phyloP scores from a whole-genome alignment of 2,329 filamentous ascomycete genomes.

The Teratosphaeria viscida region DNA sequence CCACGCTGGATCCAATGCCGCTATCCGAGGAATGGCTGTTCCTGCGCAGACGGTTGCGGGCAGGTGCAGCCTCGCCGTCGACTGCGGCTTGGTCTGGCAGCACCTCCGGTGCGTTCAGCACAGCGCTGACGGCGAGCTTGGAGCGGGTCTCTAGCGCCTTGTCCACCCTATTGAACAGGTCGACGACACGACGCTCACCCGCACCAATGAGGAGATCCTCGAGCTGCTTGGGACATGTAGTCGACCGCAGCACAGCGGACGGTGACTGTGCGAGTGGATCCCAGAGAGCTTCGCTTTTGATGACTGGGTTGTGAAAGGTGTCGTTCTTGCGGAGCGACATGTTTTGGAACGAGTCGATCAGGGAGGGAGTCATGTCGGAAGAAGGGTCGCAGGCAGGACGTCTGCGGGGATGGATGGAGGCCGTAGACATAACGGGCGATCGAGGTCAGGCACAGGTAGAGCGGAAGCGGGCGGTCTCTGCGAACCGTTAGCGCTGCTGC shows the following conservation, averaged over 20 bases:
- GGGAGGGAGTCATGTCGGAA: slow-evolving; percentile 27
- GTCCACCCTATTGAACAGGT: slow-evolving; percentile 36
- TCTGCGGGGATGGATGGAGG: slow-evolving; percentile 35
- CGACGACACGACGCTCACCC: slow-evolving; percentile 34
- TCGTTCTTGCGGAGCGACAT: slow-evolving; percentile 39
- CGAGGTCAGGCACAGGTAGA: background rate
- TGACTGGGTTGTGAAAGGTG: slow-evolving; percentile 38
- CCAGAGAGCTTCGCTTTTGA: slow-evolving; percentile 28
- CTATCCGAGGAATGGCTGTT: slow-evolving; percentile 74
- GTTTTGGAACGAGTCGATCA: slow-evolving; percentile 27
- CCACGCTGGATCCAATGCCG: slow-evolving; percentile 74
- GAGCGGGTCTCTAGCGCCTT: slow-evolving; percentile 30
- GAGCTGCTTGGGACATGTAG: slow-evolving; percentile 38
- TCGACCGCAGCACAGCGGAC: slow-evolving; percentile 37
- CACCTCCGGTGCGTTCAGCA: slow-evolving; percentile 39
- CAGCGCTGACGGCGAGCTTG: slow-evolving; percentile 25
- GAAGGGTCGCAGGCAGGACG: slow-evolving; percentile 29
- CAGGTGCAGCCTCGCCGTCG: slow-evolving; percentile 21
- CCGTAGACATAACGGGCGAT: slow-evolving; percentile 16
- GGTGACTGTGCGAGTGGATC: slow-evolving; percentile 25
- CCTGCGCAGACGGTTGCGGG: slow-evolving; percentile 30
- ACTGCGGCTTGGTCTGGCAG: slow-evolving; percentile 24
- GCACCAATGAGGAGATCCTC: slow-evolving; percentile 38
- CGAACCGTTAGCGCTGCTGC: background rate
- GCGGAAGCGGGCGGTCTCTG: background rate